Evolutionary conservation across 805 yeast species (phyloP), one percentile per base, ranked within the genome.

Genomic region (Saccharomycopsis lassenensis): DNA sequence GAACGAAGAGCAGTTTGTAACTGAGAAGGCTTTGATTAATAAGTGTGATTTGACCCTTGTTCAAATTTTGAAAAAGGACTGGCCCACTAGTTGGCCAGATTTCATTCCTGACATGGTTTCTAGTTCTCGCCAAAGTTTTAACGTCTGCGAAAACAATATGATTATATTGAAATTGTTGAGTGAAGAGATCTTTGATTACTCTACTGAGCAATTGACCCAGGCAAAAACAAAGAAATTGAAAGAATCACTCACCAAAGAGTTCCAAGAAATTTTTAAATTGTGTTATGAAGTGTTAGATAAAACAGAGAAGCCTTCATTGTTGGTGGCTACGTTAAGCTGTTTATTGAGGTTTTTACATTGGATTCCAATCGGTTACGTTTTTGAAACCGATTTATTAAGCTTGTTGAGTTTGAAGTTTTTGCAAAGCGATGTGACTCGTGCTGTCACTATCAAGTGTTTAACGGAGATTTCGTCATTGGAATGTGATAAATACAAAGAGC

Each of bases 21-120:
- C 69, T 28, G 85, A 85, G 53, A 78, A 77, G 51, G 77, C 95
- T 15, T 67, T 91, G 52, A 84, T 91, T 53, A 84, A 81, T 63
- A 91, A 91, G 58, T 86, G 87, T 50, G 95, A 91, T 60, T 68
- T 91, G 52, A 89, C 97, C 11, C 65, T 91, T 51, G 98, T 91
- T 24, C 93, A 87, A 52, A 78, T 91, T 35, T 72, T 91, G 52
- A 91, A 91, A 53, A 97, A 91, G 61, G 99, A 91, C 56, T 91
- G 99, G 99, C 99, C 99, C 23, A 84, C 78, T 49, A 82, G 87
- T 56, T 91, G 99, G 99, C 97, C 97, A 14, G 82, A 79, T 50
- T 91, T 91, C 52, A 81, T 91, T 34, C 95, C 95, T 12, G 98
- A 91, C 56, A 72, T 91, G 39, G 91, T 89, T 31, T 72, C 69